Conservation (phyloP, 2,329 filamentous ascomycete species). For the Chaetothyriales sp. region DNA sequence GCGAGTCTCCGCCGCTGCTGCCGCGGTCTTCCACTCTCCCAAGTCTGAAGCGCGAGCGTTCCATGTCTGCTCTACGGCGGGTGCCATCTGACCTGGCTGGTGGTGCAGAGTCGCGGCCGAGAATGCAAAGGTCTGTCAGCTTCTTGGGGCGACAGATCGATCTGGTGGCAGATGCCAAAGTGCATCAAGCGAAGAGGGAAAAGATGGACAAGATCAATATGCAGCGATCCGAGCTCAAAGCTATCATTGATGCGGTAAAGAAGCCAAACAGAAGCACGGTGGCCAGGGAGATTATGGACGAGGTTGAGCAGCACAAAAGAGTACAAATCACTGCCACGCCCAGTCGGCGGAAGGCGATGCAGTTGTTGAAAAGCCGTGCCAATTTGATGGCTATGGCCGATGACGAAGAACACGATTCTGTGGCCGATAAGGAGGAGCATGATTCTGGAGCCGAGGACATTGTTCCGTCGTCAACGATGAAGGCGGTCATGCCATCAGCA, state of each 20-base stretch:
- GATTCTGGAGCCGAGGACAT: constrained; percentile 7
- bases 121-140: constrained; percentile 32
- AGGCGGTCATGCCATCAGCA: constrained; percentile 13
- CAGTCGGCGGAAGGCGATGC: constrained; percentile 25
- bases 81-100: background rate
- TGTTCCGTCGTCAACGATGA: constrained; percentile 21
- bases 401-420: background rate
- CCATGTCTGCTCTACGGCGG: constrained; percentile 4
- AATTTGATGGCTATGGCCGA: background rate
- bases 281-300: constrained; percentile 32
- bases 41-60: constrained; percentile 28
- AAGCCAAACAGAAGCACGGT: constrained; percentile 36
- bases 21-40: constrained; percentile 30
- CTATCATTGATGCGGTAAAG: constrained; percentile 33
- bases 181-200: constrained; percentile 32
- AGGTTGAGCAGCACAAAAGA: constrained; percentile 28
- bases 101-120: constrained; percentile 21
- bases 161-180: constrained; percentile 31
- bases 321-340: constrained; percentile 39
- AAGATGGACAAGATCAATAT: constrained; percentile 33
- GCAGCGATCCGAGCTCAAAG: constrained; percentile 36
- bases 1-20: constrained; percentile 26
- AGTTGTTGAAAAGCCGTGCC: constrained; percentile 7
- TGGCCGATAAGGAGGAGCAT: too few species aligned
- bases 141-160: constrained; percentile 37